These are phyloP conservation scores for Saccharomycopsis capsularis DNA, from an alignment of 805 yeast species.

Conservation along the genomic window DNA sequence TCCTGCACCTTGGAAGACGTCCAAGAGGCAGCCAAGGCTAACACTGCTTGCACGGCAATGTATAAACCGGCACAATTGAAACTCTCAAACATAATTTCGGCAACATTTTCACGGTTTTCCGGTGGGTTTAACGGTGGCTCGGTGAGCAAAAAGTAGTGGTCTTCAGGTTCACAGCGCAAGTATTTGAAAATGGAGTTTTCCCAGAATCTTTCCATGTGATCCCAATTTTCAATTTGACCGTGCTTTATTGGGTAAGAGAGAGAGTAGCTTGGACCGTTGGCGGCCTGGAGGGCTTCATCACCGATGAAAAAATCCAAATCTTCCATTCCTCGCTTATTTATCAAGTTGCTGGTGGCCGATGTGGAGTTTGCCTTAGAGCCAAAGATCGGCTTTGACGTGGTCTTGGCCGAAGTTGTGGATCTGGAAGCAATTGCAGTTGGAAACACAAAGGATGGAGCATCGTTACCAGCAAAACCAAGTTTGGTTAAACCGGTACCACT, in stretches of 20 bases:
- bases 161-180: slow-evolving; percentile 97
- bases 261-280: slow-evolving; percentile 86
- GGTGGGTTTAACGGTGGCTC: slow-evolving; percentile 99
- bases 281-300: slow-evolving; percentile 86
- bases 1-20: slow-evolving; percentile 92
- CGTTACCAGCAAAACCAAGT: slow-evolving; percentile 97
- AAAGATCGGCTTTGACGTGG: slow-evolving; percentile 25
- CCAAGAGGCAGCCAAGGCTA: slow-evolving; percentile 99
- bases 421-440: slow-evolving; percentile 83
- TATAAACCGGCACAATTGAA: slow-evolving; percentile 98
- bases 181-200: slow-evolving; percentile 95
- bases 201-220: slow-evolving; percentile 99
- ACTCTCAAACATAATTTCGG: slow-evolving; percentile 97
- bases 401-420: slow-evolving; percentile 31
- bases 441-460: slow-evolving; percentile 92
- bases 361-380: slow-evolving; percentile 14
- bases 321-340: slow-evolving; percentile 65
- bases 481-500: slow-evolving; percentile 98
- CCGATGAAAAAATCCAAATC: slow-evolving; percentile 94
- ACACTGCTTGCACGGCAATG: slow-evolving; percentile 97
- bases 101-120: slow-evolving; percentile 96
- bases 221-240: slow-evolving; percentile 99
- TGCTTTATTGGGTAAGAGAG: slow-evolving; percentile 90
- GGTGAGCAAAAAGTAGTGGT: slow-evolving; percentile 88
- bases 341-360: slow-evolving; percentile 25